Base-by-base conservation (phyloP, 2,329 filamentous ascomycete species). In the Fusarium sp. region DNA sequence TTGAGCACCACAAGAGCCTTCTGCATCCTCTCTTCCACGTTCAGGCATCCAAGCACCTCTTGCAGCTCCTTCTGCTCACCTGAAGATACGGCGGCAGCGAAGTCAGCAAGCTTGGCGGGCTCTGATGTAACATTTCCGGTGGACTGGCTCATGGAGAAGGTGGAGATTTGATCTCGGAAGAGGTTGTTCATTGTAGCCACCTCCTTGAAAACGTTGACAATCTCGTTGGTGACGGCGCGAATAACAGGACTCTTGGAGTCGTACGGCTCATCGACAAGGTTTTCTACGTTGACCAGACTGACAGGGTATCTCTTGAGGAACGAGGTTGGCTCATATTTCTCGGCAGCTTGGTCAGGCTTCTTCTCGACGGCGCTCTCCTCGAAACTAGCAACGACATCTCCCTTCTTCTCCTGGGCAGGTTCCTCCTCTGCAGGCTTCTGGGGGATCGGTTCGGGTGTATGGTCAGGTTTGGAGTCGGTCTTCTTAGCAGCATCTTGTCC, bases 171-270 rank as follows among this genome's bases (percentile, higher is more conserved):
- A 71, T 99, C 95, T 54, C 94, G 87, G 82, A 99, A 99, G 17
- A 99, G 83, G 57, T 91, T 92, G 78, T 98, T 99, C 77, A 97
- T 87, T 39, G 88, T 90, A 9, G 94, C 94, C 49, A 99, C 92
- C 74, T 98, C 93, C 78, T 97, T 98, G 82, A 97, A 98, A 1
- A 97, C 95, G 74, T 97, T 98, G 73, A 99, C 93, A 60, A 99
- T 98, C 78, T 99, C 96, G 71, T 94, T 97, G 45, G 94, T 95
- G 41, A 99, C 88, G 11, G 95, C 95, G 51, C 92, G 89, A 57
- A 98, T 93, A 31, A 95, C 88, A 15, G 89, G 89, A 71, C 90
- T 95, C 77, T 94, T 96, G 72, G 92, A 89, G 74, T 98, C 95
- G 73, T 91, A 91, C 0, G 93, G 89, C 71, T 97, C 90, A 70